Base-by-base conservation (phyloP, 192 early-diverging fungal species). In the Linnemannia hyalina region DNA sequence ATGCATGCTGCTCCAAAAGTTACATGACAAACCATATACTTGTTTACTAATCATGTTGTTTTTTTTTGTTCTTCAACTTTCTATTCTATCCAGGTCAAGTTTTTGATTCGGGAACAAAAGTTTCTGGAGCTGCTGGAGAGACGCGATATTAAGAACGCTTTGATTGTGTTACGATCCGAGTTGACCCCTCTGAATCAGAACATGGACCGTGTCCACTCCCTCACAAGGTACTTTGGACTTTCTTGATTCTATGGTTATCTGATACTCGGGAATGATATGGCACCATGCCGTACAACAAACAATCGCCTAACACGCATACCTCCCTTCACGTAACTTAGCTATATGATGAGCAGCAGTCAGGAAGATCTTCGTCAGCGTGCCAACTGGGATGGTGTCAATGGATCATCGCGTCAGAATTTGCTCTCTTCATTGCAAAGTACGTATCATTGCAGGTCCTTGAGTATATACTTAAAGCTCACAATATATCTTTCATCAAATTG, bases 61-160 rank as follows among this genome's bases (percentile, higher is more conserved):
- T 42, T 2, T 20, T 52, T 40, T 5, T 52, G 0, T 26, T 85
- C 69, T 16, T 72, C 44, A 22, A 16, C 2, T 16, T 52, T 71
- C 87, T 60, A 29, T 42, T 2, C 35, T 42, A 35, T 32, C 10
- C 41, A 81, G 55, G 92, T 94, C 38, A 88, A 83, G 77, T 97
- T 98, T 82, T 88, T 97, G 40, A 91, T 98, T 73, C 90, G 96
- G 70, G 90, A 95, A 68, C 99, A 99, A 91, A 97, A 97, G 83
- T 99, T 94, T 79, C 86, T 99, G 38, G 99, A 99, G 85, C 86
- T 95, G 6, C 80, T 99, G 46, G 97, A 98, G 88, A 78, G 82
- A 8, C 83, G 91, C 55, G 73, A 95, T 49, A 92, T 94, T 4
- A 93, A 95, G 77, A 89, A 91, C 69, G 98, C 98, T 6, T 81